These are phyloP conservation scores for Sclerotinia borealis DNA, from an alignment of 2,329 filamentous ascomycete genomes.

Conservation along the genomic window DNA sequence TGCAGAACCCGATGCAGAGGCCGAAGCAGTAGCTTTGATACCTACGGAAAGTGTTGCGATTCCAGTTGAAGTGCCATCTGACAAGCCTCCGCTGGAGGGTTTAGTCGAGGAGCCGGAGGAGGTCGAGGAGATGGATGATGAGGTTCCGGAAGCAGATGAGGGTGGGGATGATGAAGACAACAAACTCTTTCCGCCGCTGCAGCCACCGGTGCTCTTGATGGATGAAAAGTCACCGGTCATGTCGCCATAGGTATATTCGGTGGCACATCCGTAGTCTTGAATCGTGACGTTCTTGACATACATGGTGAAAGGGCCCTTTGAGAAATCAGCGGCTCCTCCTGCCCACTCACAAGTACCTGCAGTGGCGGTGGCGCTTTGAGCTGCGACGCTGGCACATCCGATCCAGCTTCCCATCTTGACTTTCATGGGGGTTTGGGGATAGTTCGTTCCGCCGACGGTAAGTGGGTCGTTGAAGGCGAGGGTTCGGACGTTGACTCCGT, in stretches of 20 bases:
- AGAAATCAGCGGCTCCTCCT: slow-evolving; percentile 47
- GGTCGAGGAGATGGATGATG: not conserved
- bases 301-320: slow-evolving; percentile 45
- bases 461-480: slow-evolving; percentile 41
- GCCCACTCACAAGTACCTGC: slow-evolving; percentile 61
- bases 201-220: slow-evolving; percentile 36
- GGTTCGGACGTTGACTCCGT: slow-evolving; percentile 42
- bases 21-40: not conserved
- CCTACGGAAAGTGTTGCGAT: slow-evolving; percentile 16
- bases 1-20: not conserved
- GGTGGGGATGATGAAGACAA: not conserved
- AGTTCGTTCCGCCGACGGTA: slow-evolving; percentile 46
- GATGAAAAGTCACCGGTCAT: slow-evolving; percentile 41
- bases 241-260: slow-evolving; percentile 45
- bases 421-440: slow-evolving; percentile 65
- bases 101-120: not conserved
- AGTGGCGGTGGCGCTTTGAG: slow-evolving; percentile 39
- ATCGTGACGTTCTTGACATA: slow-evolving; percentile 44
- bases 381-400: slow-evolving; percentile 29
- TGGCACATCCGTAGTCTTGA: slow-evolving; percentile 44
- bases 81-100: not conserved
- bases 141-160: not conserved
- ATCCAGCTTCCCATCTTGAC: slow-evolving; percentile 57
- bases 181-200: slow-evolving; percentile 16
- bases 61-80: not conserved